Conservation (phyloP, 2,329 filamentous ascomycete species). For the Cladosporium sp. region DNA sequence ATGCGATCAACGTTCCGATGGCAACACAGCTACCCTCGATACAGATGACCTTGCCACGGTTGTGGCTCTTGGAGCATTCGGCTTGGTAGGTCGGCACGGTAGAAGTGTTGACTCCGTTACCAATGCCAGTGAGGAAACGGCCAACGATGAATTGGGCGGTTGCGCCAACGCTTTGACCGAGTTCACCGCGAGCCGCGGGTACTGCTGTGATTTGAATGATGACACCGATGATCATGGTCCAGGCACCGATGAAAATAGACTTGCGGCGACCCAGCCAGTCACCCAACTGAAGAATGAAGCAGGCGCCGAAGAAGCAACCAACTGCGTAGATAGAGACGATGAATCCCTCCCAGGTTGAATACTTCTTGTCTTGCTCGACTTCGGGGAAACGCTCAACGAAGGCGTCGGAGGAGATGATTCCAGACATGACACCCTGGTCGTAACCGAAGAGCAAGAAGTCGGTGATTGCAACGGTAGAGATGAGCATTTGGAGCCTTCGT, state of each 20-base stretch:
- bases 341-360: constrained; percentile 40
- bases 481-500: constrained; percentile 52
- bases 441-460: constrained; percentile 50
- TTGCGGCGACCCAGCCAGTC: constrained; percentile 19
- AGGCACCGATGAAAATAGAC: constrained; percentile 18
- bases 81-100: constrained; percentile 53
- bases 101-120: constrained; percentile 53
- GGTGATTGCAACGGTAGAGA: constrained; percentile 61
- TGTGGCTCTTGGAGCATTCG: constrained; percentile 51
- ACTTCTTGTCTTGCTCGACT: constrained; percentile 42
- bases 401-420: constrained; percentile 65
- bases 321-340: constrained; percentile 33
- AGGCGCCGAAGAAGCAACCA: constrained; percentile 20
- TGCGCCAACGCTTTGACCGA: constrained; percentile 26
- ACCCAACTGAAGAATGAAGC: constrained; percentile 15
- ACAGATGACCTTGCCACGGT: constrained; percentile 48
- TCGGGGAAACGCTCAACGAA: constrained; percentile 53
- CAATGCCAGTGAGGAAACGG: constrained; percentile 51
- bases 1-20: constrained; percentile 49
- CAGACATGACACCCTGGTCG: constrained; percentile 36
- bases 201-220: constrained; percentile 50
- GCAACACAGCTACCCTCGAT: constrained; percentile 53
- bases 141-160: constrained; percentile 49
- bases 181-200: constrained; percentile 25
- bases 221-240: constrained; percentile 51